Evolutionary conservation across 495 filamentous ascomycete species (phyloP).

Genomic region (Xylaria sp.): DNA sequence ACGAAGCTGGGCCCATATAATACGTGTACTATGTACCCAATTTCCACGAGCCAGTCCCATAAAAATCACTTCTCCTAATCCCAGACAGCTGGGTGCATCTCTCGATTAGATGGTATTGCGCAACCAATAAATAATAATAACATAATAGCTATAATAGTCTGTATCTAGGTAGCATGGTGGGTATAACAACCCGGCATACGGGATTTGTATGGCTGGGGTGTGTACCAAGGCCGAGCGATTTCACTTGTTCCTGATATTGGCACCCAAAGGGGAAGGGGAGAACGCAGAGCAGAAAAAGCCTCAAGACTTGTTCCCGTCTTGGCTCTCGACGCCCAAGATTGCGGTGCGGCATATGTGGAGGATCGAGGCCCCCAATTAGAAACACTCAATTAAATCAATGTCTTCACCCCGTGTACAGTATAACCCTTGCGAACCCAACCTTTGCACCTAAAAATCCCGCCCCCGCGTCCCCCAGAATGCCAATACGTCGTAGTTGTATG

Average conservation of each 20-base stretch:
- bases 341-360: conserved; percentile 15
- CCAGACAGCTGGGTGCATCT: background rate
- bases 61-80: background rate
- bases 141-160: background rate
- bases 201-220: conserved; percentile 13
- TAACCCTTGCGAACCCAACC: background rate
- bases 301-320: conserved; percentile 14
- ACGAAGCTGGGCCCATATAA: conserved; percentile 7
- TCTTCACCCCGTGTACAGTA: background rate
- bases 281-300: conserved; percentile 13
- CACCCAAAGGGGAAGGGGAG: background rate
- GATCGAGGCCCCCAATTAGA: conserved; percentile 13
- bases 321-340: conserved; percentile 19
- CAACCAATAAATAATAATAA: background rate
- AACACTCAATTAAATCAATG: conserved; percentile 15
- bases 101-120: background rate
- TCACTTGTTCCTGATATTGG: conserved; percentile 13
- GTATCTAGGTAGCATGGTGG: background rate
- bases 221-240: conserved; percentile 11
- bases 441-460: conserved; percentile 14
- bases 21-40: too few relatives aligned
- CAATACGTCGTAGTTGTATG: background rate
- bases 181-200: background rate
- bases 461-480: conserved; percentile 17
- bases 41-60: background rate